phyloP scores from a whole-genome alignment of 352 stramenopile species.

The Phytophthora brassicae region DNA sequence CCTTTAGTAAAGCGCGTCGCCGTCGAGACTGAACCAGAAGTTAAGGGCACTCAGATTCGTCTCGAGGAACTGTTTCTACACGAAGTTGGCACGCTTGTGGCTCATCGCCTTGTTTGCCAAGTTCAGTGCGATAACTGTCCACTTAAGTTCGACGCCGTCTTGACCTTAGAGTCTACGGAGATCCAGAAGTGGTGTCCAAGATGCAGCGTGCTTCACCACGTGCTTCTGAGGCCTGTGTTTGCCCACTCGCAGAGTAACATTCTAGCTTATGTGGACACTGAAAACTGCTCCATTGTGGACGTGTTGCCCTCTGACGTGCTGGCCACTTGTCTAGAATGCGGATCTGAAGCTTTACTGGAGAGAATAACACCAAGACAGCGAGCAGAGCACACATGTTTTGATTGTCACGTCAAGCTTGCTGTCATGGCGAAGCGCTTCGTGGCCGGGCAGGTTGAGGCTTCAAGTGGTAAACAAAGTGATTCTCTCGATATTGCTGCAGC shows the following conservation, averaged over 20 bases:
- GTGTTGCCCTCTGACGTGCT: constrained; percentile 71
- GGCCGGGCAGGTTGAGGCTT: constrained; percentile 24
- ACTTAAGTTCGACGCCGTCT: constrained; percentile 61
- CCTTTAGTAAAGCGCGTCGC: constrained; percentile 40
- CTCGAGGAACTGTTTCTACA: constrained; percentile 78
- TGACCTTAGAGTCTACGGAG: constrained; percentile 44
- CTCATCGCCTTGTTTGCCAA: constrained; percentile 63
- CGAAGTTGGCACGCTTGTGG: constrained; percentile 73
- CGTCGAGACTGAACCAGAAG: constrained; percentile 57
- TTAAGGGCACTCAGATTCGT: constrained; percentile 52
- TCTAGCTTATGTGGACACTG: constrained; percentile 67
- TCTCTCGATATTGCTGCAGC: constrained; percentile 3
- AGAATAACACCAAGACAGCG: constrained; percentile 52
- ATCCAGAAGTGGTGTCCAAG: constrained; percentile 82
- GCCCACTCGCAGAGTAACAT: constrained; percentile 66
- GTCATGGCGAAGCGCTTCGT: constrained; percentile 65
- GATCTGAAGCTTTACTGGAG: constrained; percentile 63
- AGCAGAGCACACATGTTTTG: constrained; percentile 67
- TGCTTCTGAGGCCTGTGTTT: constrained; percentile 68
- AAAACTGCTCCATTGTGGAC: constrained; percentile 74
- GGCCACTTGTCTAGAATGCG: constrained; percentile 70
- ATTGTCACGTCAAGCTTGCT: constrained; percentile 79
- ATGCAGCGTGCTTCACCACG: constrained; percentile 72
- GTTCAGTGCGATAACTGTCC: constrained; percentile 76
- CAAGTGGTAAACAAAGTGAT: constrained; percentile 20